Evolutionary conservation across 345 rosid genomes (phyloP), one percentile per base, ranked within the genome.

Genomic region (Eucalyptus cladocalyx): DNA sequence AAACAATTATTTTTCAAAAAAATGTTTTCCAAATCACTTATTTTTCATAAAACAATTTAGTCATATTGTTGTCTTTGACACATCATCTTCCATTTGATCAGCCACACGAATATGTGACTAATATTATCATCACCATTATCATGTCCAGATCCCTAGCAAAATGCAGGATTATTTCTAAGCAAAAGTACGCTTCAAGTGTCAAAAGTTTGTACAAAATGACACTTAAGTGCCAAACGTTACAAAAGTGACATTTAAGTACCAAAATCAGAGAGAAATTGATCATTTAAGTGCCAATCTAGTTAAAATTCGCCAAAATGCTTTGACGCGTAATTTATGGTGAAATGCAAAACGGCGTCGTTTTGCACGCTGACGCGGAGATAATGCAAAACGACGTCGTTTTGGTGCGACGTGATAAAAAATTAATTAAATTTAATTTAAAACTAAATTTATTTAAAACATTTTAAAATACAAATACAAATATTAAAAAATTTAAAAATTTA

Each of bases 351-450:
- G 50, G 15, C 0, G 1, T 48, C 15, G 0, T 48, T 48, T 48
- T 48, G 0, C 1, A 0, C 5, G 0, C 0, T 12, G 1, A 48
- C 15, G 15, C 12, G 15, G 5, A 12, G 15, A 48, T 12, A 48
- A 48, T 12, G 50, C 50, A 48, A 48, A 48, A 48, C 0, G 50
- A 48, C 15, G 2, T 48, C 6, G 0, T 48, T 48, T 48, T 48
- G 50, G 15, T 48, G 2, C 15, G n/a, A n/a, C n/a, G n/a, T n/a
- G n/a, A n/a, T n/a, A n/a, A 42, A 42, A 42, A 48, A 48, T 48
- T 48, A 48, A 48, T 12, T 48, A 0, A 48, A 48, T 12, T 48
- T 0, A 48, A 48, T 12, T 48, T 48, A 12, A 48, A 48, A 48
- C 2, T 48, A 48, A 48, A 48, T 48, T 48, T 48, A 48, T 48